These are phyloP conservation scores for Xylariaceae sp. DNA, from an alignment of 2,329 filamentous ascomycete genomes.

Conservation along the genomic window DNA sequence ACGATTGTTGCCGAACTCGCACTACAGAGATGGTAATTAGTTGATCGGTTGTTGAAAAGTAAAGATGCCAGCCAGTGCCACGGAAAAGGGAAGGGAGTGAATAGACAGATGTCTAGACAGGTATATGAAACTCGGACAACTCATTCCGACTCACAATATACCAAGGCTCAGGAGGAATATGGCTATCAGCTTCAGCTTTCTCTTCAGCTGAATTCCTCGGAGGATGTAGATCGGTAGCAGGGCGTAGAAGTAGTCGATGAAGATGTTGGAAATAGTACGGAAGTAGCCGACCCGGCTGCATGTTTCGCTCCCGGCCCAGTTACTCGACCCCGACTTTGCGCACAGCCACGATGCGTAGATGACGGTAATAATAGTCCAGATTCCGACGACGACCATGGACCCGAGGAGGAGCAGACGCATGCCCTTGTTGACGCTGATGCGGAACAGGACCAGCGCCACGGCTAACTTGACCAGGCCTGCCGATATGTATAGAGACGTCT, in stretches of 20 bases:
- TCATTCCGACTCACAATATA: conserved; percentile 24
- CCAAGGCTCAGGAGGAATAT: conserved; percentile 29
- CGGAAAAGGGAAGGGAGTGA: too few species aligned
- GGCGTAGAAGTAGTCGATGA: conserved; percentile 33
- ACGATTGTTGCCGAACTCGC: conserved; percentile 32
- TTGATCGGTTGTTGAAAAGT: too few species aligned
- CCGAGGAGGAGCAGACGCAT: conserved; percentile 22
- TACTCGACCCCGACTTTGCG: conserved; percentile 24
- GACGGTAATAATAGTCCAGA: conserved; percentile 31
- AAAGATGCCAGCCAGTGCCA: too few species aligned
- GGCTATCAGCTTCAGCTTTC: conserved; percentile 25
- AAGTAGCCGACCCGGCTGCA: conserved; percentile 29
- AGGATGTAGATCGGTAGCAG: conserved; percentile 28
- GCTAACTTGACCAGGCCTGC: conserved; percentile 31
- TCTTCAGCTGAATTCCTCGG: conserved; percentile 25
- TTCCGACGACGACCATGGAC: conserved; percentile 25
- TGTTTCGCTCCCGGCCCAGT: conserved; percentile 25
- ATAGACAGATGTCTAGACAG: too few species aligned
- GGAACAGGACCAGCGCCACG: conserved; percentile 31
- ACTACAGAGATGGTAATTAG: too few species aligned
- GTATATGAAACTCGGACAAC: too few species aligned
- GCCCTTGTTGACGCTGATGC: conserved; percentile 22
- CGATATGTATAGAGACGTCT: conserved; percentile 28
- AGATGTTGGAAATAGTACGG: conserved; percentile 31
- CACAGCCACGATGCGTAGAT: conserved; percentile 29